Conservation (phyloP, 1,139 yeast species). For the Taphrina betulina region DNA sequence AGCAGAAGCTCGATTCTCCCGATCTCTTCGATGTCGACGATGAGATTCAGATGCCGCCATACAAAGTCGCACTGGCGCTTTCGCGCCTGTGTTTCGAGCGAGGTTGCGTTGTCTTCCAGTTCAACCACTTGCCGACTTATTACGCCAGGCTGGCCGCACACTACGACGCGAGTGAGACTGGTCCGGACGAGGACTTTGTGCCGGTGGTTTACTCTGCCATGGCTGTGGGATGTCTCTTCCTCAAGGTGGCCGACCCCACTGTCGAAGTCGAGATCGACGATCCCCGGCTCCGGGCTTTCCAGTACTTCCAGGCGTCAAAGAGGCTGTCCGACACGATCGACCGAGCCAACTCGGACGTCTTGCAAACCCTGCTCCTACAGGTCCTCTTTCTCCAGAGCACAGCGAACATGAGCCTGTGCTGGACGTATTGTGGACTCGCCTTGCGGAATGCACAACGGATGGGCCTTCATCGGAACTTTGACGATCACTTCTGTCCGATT, state of each 20-base stretch:
- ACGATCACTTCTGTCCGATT: conserved; percentile 69
- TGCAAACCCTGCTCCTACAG: conserved; percentile 68
- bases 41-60: conserved; percentile 70
- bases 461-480: conserved; percentile 77
- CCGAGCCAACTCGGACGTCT: conserved; percentile 60
- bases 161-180: conserved; percentile 66
- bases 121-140: conserved; percentile 81
- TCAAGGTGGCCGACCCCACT: conserved; percentile 40
- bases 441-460: conserved; percentile 80
- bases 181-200: conserved; percentile 69
- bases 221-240: conserved; percentile 74
- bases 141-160: conserved; percentile 57
- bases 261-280: conserved; percentile 46
- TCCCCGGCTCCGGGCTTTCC: conserved; percentile 63
- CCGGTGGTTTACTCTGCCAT: conserved; percentile 73
- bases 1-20: conserved; percentile 22
- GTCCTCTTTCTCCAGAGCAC: conserved; percentile 82
- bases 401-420: conserved; percentile 84
- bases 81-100: conserved; percentile 79
- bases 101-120: conserved; percentile 79
- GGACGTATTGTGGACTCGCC: conserved; percentile 90
- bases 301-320: conserved; percentile 78
- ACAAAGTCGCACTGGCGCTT: conserved; percentile 66
- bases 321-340: conserved; percentile 64
- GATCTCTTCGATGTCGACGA: conserved; percentile 43